phyloP scores from a whole-genome alignment of 352 stramenopile genomes.

The Aphanomyces euteiches region DNA sequence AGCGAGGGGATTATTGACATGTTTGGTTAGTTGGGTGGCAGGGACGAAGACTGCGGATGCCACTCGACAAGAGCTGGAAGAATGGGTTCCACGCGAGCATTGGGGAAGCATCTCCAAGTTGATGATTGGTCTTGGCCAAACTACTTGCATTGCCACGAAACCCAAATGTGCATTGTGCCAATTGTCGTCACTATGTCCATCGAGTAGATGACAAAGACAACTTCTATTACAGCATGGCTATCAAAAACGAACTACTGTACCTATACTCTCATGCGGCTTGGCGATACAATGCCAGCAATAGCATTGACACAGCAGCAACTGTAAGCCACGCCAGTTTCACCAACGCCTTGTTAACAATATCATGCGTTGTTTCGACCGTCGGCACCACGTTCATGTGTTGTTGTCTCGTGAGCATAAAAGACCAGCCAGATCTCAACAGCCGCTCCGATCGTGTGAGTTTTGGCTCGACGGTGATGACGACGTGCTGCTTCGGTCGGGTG shows the following conservation, averaged over 20 bases:
- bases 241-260: background rate
- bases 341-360: slow-evolving; percentile 42
- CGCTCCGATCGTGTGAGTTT: slow-evolving; percentile 34
- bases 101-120: slow-evolving; percentile 59
- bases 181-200: slow-evolving; percentile 47
- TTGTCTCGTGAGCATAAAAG: background rate
- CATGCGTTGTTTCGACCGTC: slow-evolving; percentile 40
- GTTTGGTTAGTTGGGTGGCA: background rate
- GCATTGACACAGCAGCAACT: slow-evolving; percentile 34
- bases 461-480: slow-evolving; percentile 34
- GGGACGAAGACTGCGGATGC: slow-evolving; percentile 37
- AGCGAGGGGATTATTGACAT: background rate
- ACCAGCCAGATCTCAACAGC: slow-evolving; percentile 13
- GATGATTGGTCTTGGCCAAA: slow-evolving; percentile 75
- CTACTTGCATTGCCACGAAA: slow-evolving; percentile 48
- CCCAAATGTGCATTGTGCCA: slow-evolving; percentile 59
- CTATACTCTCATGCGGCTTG: slow-evolving; percentile 29
- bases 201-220: slow-evolving; percentile 30
- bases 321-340: slow-evolving; percentile 39
- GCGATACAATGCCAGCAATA: slow-evolving; percentile 41
- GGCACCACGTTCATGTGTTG: slow-evolving; percentile 32
- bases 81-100: slow-evolving; percentile 56
- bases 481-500: slow-evolving; percentile 16
- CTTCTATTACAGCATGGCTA: background rate
- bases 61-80: slow-evolving; percentile 40